Evolutionary conservation across 2,329 filamentous ascomycete species (phyloP).

Genomic region (Coniella lustricola): DNA sequence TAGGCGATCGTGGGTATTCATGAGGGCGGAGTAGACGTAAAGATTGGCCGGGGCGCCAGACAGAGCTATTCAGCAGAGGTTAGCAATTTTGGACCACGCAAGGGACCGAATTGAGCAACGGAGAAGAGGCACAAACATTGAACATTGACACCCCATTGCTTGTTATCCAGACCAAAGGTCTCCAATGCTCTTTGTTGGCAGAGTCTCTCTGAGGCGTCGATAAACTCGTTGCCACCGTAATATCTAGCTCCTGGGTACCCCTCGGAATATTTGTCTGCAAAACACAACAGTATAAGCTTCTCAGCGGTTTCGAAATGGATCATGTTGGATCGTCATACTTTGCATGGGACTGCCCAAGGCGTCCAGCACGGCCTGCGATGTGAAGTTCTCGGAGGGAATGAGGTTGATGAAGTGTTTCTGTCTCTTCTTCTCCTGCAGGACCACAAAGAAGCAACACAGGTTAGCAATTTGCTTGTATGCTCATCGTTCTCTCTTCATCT

Average conservation of each 20-base stretch:
- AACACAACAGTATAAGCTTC: conserved; percentile 25
- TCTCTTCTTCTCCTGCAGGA: conserved; percentile 76
- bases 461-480: background rate
- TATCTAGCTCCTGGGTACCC: conserved; percentile 95
- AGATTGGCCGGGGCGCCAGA: conserved; percentile 70
- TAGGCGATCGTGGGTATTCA: conserved; percentile 86
- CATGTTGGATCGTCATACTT: conserved; percentile 44
- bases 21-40: conserved; percentile 91
- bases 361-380: conserved; percentile 85
- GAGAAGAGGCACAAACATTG: conserved; percentile 53
- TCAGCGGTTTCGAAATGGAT: conserved; percentile 9
- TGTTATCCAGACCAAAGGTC: conserved; percentile 73
- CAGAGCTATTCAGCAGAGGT: conserved; percentile 48
- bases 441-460: background rate
- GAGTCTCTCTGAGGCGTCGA: conserved; percentile 80
- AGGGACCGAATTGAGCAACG: background rate
- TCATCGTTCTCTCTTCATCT: too few species aligned
- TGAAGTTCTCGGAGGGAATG: conserved; percentile 94
- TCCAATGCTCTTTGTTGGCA: conserved; percentile 88
- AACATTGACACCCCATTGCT: conserved; percentile 96
- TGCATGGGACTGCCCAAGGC: conserved; percentile 92
- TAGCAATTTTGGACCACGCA: conserved; percentile 6
- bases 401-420: conserved; percentile 99
- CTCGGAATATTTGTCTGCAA: conserved; percentile 90
- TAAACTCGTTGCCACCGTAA: conserved; percentile 95